Conservation (phyloP, 805 yeast genomes). For the Candida krabiensis region DNA sequence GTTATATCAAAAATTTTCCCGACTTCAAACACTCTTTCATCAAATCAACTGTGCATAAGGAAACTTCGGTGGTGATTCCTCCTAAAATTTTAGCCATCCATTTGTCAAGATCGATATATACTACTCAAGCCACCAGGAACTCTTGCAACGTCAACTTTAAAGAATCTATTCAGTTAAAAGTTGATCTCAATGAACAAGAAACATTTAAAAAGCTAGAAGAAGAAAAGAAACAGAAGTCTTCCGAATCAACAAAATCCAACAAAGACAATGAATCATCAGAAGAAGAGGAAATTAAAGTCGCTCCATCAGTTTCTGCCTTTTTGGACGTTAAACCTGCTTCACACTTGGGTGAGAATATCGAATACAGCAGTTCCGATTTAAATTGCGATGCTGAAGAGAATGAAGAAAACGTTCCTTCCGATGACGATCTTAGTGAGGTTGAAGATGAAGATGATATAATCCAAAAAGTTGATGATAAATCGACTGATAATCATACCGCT, state of each 20-base stretch:
- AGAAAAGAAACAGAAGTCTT: constrained; percentile 1
- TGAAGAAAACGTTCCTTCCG: constrained; percentile 17
- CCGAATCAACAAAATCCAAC: constrained; percentile 37
- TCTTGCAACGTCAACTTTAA: constrained; percentile 69
- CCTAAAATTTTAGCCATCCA: constrained; percentile 81
- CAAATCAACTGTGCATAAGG: constrained; percentile 67
- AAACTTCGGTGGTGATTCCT: constrained; percentile 56
- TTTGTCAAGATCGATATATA: constrained; percentile 77
- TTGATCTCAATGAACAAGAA: constrained; percentile 38
- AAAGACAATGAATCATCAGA: constrained; percentile 35
- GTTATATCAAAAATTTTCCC: constrained; percentile 46
- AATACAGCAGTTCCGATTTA: constrained; percentile 1
- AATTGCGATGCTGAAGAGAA: constrained; percentile 1
- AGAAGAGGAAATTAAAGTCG: constrained; percentile 18
- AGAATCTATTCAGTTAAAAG: constrained; percentile 49
- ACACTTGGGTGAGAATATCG: constrained; percentile 15
- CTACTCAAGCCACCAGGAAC: constrained; percentile 66
- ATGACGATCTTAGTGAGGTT: constrained; percentile 17
- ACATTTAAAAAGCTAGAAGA: constrained; percentile 16
- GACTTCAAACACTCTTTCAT: constrained; percentile 29
- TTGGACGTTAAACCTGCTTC: constrained; percentile 24
- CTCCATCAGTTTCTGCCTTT: constrained; percentile 13
- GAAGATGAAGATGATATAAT: constrained; percentile 10
- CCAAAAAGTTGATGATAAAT: not conserved
- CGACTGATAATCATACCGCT: not conserved